Evolutionary conservation across 2,329 filamentous ascomycete species (phyloP), one percentile per base, ranked within the genome.

Genomic region (Microdochium paspali): DNA sequence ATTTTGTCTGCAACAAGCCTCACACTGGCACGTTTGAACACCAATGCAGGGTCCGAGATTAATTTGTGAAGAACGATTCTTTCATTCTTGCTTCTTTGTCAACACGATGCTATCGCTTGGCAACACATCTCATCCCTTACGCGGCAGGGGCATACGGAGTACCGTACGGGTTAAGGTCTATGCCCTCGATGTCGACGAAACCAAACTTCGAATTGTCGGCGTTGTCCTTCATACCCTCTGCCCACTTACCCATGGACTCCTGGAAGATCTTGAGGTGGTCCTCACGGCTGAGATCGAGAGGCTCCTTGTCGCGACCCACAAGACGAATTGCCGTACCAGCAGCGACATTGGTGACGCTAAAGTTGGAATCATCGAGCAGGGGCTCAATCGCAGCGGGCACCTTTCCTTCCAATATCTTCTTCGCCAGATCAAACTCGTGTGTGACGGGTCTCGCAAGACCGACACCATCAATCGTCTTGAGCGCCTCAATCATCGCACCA

Each of bases 381-480:
- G 65, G 59, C 45, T 75, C 56, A 46, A 82, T 71, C 0, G 74
- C 74, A 0, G 71, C 70, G 13, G 64, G 66, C 4, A 67, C 67
- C 51, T 66, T 66, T 15, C 72, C 71, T 1, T 64, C 57, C 2
- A 67, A 49, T 4, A 67, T 54, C 20, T 63, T 57, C 20, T 49
- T 53, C 0, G 62, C 49, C 1, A 68, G 49, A 10, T 59, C 54
- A 1, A 61, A 61, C 50, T 70, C 67, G 7, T 62, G 56, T 1
- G 57, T 50, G 0, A 58, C 54, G 0, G 68, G 66, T 2, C 66
- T 54, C 2, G 50, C 82, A 20, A 85, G 63, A 0, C 80, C 80
- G 9, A 84, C 66, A 20, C 80, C 80, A 53, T 84, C 73, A 3
- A 84, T 74, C 0, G 70, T 69, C 2, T 74, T 55, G 2, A 84